A percentile compares a stretch with the other conserved stretches of the same genome.
phyloP scores from a whole-genome alignment of 2,329 filamentous ascomycete genomes.

The Cercospora sp. region DNA sequence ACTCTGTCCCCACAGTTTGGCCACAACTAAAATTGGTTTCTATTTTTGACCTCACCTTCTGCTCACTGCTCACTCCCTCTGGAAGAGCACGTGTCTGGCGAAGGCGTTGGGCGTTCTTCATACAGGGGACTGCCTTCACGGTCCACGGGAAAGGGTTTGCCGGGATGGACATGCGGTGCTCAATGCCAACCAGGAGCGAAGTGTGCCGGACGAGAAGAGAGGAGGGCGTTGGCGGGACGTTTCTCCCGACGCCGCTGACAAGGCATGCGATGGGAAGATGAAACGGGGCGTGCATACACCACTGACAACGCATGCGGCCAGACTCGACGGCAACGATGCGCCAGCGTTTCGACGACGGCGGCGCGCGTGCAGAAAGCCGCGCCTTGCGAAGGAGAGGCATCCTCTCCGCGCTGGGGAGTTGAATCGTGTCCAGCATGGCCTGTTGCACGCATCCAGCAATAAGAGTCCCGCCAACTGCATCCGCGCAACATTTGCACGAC shows the following conservation, averaged over 20 bases:
- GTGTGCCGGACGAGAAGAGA: not conserved
- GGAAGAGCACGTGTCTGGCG: not conserved
- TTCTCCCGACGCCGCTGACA: not conserved
- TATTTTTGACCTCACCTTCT: not conserved
- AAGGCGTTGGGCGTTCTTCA: not conserved
- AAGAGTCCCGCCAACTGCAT: not conserved
- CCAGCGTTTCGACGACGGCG: not conserved
- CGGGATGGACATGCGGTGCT: not conserved
- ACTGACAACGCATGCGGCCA: constrained; percentile 4
- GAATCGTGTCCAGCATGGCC: not conserved
- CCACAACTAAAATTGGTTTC: not conserved
- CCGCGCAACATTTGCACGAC: not conserved
- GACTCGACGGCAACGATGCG: not conserved
- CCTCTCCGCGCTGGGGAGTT: not conserved
- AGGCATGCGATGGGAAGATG: not conserved
- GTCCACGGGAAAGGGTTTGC: not conserved
- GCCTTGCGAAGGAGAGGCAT: not conserved
- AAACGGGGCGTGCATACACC: constrained; percentile 2
- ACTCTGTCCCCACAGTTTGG: not conserved
- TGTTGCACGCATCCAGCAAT: not conserved
- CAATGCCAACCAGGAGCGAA: not conserved
- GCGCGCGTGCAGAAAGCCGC: not conserved
- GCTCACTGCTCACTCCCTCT: not conserved
- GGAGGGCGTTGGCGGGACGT: not conserved
- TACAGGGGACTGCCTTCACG: not conserved